These are phyloP conservation scores for Didymellaceae sp. DNA, from an alignment of 2,329 filamentous ascomycete species.

Conservation along the genomic window DNA sequence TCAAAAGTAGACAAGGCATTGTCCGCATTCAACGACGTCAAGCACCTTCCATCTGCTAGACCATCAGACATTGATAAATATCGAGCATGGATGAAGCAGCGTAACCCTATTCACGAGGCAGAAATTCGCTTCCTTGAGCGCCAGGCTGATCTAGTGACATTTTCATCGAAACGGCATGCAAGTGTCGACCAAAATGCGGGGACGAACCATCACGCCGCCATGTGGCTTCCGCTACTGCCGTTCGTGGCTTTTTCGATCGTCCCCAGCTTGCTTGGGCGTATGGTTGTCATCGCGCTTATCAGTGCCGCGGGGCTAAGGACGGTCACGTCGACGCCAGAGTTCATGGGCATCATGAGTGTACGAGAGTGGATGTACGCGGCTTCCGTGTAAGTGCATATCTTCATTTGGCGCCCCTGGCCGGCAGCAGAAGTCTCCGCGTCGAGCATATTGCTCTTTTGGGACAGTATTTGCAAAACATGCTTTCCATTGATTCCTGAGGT, in stretches of 20 bases:
- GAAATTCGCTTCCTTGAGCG: slow-evolving; percentile 68
- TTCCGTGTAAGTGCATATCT: slow-evolving; percentile 49
- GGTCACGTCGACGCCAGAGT: slow-evolving; percentile 41
- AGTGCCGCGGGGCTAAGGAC: slow-evolving; percentile 45
- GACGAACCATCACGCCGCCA: slow-evolving; percentile 31
- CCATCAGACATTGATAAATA: slow-evolving; percentile 61
- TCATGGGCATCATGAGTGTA: slow-evolving; percentile 44
- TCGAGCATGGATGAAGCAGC: slow-evolving; percentile 62
- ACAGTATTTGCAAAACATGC: background rate
- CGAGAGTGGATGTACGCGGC: slow-evolving; percentile 50
- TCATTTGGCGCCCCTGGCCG: slow-evolving; percentile 11
- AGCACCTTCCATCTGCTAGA: slow-evolving; percentile 58
- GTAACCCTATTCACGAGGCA: slow-evolving; percentile 62
- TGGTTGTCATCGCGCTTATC: slow-evolving; percentile 50
- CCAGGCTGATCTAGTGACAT: slow-evolving; percentile 61
- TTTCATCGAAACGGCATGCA: slow-evolving; percentile 31
- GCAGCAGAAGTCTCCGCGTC: background rate
- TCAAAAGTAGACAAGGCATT: slow-evolving; percentile 56
- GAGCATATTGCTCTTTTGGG: background rate
- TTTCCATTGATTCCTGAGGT: slow-evolving; percentile 20
- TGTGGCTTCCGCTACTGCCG: slow-evolving; percentile 49
- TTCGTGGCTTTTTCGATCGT: slow-evolving; percentile 53
- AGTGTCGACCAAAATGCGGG: slow-evolving; percentile 19
- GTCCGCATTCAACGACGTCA: slow-evolving; percentile 62
- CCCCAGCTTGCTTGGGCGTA: slow-evolving; percentile 49